Evolutionary conservation across 352 stramenopile genomes (phyloP).

Genomic region (Hyphochytrium catenoides): DNA sequence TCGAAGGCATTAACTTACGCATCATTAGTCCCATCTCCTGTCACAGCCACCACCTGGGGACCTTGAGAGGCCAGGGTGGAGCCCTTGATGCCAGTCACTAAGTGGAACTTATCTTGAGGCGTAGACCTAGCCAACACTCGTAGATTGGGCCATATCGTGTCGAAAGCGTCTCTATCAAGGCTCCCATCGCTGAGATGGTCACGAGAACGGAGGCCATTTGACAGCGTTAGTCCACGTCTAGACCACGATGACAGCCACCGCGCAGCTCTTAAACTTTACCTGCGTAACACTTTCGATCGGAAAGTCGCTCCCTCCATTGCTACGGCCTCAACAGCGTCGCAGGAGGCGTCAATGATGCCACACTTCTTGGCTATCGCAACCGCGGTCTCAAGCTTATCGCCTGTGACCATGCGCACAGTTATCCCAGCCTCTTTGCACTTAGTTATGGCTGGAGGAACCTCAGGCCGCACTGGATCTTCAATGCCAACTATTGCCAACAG

Average conservation of each 20-base stretch:
- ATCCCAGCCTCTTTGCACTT: conserved; percentile 84
- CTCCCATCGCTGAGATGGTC: too few relatives aligned
- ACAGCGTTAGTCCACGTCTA: too few relatives aligned
- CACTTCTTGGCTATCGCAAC: conserved; percentile 43
- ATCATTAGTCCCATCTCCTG: conserved; percentile 90
- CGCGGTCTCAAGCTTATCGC: conserved; percentile 88
- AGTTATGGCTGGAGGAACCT: conserved; percentile 75
- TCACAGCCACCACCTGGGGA: conserved; percentile 78
- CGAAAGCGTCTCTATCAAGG: conserved; percentile 54
- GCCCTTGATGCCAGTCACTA: conserved; percentile 76
- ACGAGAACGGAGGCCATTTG: too few relatives aligned
- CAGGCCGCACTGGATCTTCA: conserved; percentile 70
- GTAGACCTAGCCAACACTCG: conserved; percentile 75
- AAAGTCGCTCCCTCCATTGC: conserved; percentile 28
- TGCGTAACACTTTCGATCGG: conserved; percentile 16
- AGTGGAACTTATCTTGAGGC: conserved; percentile 88
- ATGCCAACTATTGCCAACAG: conserved; percentile 74
- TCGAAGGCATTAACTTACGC: too few relatives aligned
- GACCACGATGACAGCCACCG: too few relatives aligned
- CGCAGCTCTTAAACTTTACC: too few relatives aligned
- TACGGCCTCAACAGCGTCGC: conserved; percentile 22
- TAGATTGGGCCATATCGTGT: conserved; percentile 69
- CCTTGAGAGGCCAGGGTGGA: conserved; percentile 40
- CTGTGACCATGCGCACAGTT: conserved; percentile 94
- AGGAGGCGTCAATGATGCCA: conserved; percentile 25